Evolutionary conservation across 129 eudicot genomes (phyloP).

Genomic region (Tagetes patula): DNA sequence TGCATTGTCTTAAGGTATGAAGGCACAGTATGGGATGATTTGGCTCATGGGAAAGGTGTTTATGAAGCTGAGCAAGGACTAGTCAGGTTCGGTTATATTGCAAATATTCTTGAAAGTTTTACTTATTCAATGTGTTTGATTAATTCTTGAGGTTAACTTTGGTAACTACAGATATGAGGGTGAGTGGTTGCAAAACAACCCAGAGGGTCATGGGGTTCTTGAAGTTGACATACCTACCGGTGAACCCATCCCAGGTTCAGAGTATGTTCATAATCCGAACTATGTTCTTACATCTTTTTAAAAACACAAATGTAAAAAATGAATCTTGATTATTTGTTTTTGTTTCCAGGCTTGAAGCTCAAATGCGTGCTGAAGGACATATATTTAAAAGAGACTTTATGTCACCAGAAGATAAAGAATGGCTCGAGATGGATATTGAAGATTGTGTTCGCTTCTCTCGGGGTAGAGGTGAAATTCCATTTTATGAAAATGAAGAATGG

Average conservation of each 20-base stretch:
- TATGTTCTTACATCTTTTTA: slow-evolving; percentile 11
- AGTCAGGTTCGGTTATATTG: slow-evolving; percentile 59
- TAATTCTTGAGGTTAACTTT: background rate
- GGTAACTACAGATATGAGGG: slow-evolving; percentile 77
- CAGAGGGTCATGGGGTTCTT: slow-evolving; percentile 95
- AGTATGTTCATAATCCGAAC: slow-evolving; percentile 47
- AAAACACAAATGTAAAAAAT: background rate
- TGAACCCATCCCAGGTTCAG: slow-evolving; percentile 92
- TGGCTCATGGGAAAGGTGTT: slow-evolving; percentile 97
- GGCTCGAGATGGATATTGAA: slow-evolving; percentile 93
- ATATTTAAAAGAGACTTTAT: slow-evolving; percentile 74
- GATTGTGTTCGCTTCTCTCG: slow-evolving; percentile 55
- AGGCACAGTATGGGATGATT: slow-evolving; percentile 95
- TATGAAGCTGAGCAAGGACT: slow-evolving; percentile 75
- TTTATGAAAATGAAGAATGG: slow-evolving; percentile 78
- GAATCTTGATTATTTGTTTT: background rate
- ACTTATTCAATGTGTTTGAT: slow-evolving; percentile 8
- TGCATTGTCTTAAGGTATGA: slow-evolving; percentile 56
- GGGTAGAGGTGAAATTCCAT: slow-evolving; percentile 60
- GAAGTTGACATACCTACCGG: slow-evolving; percentile 85
- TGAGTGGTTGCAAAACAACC: slow-evolving; percentile 84
- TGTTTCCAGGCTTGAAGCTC: slow-evolving; percentile 65
- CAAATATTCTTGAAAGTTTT: background rate
- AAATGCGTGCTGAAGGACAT: slow-evolving; percentile 86
- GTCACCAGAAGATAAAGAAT: slow-evolving; percentile 82